These are phyloP conservation scores for Ascochyta rabiei DNA, from an alignment of 2,329 filamentous ascomycete species.

Conservation along the genomic window DNA sequence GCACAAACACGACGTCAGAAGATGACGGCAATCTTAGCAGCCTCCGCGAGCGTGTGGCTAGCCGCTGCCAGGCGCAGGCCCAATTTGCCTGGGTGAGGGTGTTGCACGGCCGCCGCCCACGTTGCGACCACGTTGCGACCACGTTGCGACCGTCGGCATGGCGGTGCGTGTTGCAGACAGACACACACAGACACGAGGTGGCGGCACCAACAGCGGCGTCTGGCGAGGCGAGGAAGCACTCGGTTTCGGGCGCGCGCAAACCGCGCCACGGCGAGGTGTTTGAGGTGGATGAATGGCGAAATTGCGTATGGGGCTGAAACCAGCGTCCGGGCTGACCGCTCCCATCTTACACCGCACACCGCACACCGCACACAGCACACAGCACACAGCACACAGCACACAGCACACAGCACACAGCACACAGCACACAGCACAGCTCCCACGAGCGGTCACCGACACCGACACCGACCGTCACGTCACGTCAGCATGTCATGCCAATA, in stretches of 20 bases:
- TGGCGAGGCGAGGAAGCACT: not conserved
- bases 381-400: too few species aligned
- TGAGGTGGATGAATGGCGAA: slow-evolving; percentile 31
- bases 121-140: too few species aligned
- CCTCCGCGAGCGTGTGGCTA: slow-evolving; percentile 24
- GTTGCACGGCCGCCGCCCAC: slow-evolving; percentile 15
- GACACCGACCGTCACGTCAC: too few species aligned
- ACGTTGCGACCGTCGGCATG: slow-evolving; percentile 15
- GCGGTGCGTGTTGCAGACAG: not conserved
- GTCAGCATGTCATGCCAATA: too few species aligned
- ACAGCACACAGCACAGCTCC: too few species aligned
- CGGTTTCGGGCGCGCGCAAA: not conserved
- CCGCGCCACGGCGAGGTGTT: not conserved
- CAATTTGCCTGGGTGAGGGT: slow-evolving; percentile 30
- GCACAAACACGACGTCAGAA: slow-evolving; percentile 13
- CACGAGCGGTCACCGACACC: too few species aligned
- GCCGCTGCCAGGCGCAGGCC: slow-evolving; percentile 25
- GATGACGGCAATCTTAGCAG: slow-evolving; percentile 32
- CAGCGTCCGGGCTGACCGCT: slow-evolving; percentile 29
- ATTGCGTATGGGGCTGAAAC: slow-evolving; percentile 43
- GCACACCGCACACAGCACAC: too few species aligned
- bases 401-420: too few species aligned
- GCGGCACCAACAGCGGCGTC: not conserved
- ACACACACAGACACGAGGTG: not conserved
- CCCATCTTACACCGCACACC: slow-evolving; percentile 2